These are phyloP conservation scores for Phialocephala sp. DNA, from an alignment of 2,329 filamentous ascomycete genomes.

Conservation along the genomic window DNA sequence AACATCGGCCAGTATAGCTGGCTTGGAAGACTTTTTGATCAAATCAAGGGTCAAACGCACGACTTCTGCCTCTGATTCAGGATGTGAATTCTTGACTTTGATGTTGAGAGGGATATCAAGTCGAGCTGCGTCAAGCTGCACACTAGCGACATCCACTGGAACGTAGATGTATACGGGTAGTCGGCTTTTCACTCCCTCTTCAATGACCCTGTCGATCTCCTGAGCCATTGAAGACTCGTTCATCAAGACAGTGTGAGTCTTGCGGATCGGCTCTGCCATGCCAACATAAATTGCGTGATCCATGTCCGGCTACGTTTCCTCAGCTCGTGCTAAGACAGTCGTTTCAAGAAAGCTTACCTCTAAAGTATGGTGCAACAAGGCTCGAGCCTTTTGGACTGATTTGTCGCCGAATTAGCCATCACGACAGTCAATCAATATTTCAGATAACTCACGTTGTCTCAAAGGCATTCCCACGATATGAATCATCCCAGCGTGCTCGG, in stretches of 20 bases:
- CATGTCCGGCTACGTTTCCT: slow-evolving; percentile 51
- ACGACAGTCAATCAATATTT: not conserved
- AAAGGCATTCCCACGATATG: slow-evolving; percentile 58
- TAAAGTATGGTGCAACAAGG: slow-evolving; percentile 59
- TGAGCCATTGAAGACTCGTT: slow-evolving; percentile 66
- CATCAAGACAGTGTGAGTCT: slow-evolving; percentile 44
- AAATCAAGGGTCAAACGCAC: slow-evolving; percentile 47
- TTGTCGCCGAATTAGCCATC: slow-evolving; percentile 5
- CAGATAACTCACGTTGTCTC: slow-evolving; percentile 27
- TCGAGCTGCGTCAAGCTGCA: slow-evolving; percentile 43
- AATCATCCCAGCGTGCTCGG: slow-evolving; percentile 60
- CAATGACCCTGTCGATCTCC: slow-evolving; percentile 57
- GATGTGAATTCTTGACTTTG: slow-evolving; percentile 32
- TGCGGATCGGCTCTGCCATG: slow-evolving; percentile 50
- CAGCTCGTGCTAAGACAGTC: not conserved
- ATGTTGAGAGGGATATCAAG: slow-evolving; percentile 39
- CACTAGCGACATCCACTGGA: slow-evolving; percentile 57
- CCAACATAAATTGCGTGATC: slow-evolving; percentile 58
- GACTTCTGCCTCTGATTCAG: slow-evolving; percentile 38
- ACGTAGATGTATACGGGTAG: slow-evolving; percentile 62
- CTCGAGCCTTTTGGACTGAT: slow-evolving; percentile 49
- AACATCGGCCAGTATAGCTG: slow-evolving; percentile 59
- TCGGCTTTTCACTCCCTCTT: slow-evolving; percentile 56
- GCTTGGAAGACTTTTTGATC: slow-evolving; percentile 53
- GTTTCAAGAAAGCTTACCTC: slow-evolving; percentile 34